phyloP scores from a whole-genome alignment of 1,139 yeast species.

The Hyphopichia wangnamkhiaoensis region DNA sequence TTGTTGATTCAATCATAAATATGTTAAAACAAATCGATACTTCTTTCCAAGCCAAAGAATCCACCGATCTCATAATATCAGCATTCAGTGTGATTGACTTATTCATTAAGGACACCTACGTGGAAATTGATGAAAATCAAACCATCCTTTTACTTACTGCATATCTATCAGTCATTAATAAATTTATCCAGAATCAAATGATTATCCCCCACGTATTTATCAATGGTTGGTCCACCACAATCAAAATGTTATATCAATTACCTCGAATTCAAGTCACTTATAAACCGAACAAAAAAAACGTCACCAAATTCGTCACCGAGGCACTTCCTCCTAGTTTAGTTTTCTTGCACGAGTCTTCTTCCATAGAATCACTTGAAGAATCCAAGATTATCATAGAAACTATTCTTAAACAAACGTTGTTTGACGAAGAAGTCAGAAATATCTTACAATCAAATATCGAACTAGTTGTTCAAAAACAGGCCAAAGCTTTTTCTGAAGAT shows the following conservation, averaged over 20 bases:
- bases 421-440: not conserved
- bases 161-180: constrained; percentile 11
- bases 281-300: constrained; percentile 32
- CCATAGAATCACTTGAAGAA: not conserved
- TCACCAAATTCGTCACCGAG: constrained; percentile 26
- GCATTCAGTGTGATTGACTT: constrained; percentile 18
- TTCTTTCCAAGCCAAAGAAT: not conserved
- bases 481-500: constrained; percentile 9
- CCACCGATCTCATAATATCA: constrained; percentile 6
- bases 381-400: not conserved
- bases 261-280: constrained; percentile 26
- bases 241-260: constrained; percentile 25
- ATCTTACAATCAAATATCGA: constrained; percentile 16
- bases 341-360: not conserved
- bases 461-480: constrained; percentile 14
- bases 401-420: constrained; percentile 2
- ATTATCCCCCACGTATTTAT: not conserved
- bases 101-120: constrained; percentile 21
- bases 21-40: constrained; percentile 6
- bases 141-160: constrained; percentile 21
- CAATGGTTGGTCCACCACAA: constrained; percentile 23
- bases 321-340: constrained; percentile 3
- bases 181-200: not conserved
- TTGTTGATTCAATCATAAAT: constrained; percentile 24
- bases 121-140: constrained; percentile 35